These are phyloP conservation scores for Phyllosticta paracitricarpa DNA, from an alignment of 2,329 filamentous ascomycete species.

Conservation along the genomic window DNA sequence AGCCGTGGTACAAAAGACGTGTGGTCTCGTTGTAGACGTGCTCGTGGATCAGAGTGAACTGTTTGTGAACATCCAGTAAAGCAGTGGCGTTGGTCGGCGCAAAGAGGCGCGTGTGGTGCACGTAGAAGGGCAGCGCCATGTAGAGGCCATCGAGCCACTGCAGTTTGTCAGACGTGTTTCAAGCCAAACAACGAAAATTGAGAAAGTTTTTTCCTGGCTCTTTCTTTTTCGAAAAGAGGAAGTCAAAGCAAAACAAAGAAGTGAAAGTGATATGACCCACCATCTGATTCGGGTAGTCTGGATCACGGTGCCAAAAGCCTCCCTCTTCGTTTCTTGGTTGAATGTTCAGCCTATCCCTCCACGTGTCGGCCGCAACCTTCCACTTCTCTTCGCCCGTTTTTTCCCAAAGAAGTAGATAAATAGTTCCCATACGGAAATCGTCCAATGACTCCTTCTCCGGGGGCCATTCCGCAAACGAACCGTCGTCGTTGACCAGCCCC, in stretches of 20 bases:
- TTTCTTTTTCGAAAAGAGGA: neutral
- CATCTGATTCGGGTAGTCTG: slow-evolving; percentile 9
- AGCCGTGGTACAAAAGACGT: slow-evolving; percentile 26
- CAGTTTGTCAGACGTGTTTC: slow-evolving; percentile 31
- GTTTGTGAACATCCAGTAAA: slow-evolving; percentile 33
- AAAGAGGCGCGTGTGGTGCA: slow-evolving; percentile 30
- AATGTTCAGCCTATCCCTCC: slow-evolving; percentile 38
- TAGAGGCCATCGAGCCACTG: slow-evolving; percentile 45
- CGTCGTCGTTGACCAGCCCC: slow-evolving; percentile 37
- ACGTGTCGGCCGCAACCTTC: slow-evolving; percentile 36
- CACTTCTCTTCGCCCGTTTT: slow-evolving; percentile 39
- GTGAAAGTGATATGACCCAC: neutral
- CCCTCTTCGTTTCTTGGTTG: slow-evolving; percentile 42
- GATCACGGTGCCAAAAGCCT: slow-evolving; percentile 43
- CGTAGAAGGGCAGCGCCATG: slow-evolving; percentile 31
- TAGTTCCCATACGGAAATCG: slow-evolving; percentile 45
- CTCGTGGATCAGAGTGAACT: slow-evolving; percentile 27
- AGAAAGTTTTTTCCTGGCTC: neutral
- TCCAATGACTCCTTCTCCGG: slow-evolving; percentile 29
- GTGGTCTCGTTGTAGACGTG: slow-evolving; percentile 25
- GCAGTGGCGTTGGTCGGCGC: slow-evolving; percentile 29
- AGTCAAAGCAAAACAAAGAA: neutral
- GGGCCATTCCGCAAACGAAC: slow-evolving; percentile 21
- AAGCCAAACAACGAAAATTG: neutral
- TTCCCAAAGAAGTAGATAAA: slow-evolving; percentile 40